Base-by-base conservation (phyloP, 139 green algal species). In the Micractinium conductrix region DNA sequence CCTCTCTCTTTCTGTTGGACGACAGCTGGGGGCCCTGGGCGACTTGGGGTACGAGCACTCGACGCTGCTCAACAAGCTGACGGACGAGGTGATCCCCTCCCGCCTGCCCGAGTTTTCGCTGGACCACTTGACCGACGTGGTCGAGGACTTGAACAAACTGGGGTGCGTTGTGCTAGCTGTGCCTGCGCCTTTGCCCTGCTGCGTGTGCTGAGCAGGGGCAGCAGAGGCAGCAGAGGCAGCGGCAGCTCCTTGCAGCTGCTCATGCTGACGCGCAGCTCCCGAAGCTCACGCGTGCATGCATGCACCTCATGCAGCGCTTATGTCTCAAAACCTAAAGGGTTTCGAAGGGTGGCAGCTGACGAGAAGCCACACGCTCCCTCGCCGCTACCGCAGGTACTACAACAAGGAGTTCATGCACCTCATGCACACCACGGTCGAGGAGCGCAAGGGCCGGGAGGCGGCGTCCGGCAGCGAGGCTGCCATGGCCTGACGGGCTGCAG, bases 61-160 rank as follows among this genome's bases (percentile, higher is more conserved):
- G 35, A 3, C 30, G 14, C 63, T 89, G 71, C 80, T 89, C 58
- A 76, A 87, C 55, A 28, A n/a, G 55, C 42, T 87, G 28, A 85
- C 73, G 0, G 86, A 85, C 9, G n/a, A 42, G 35, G 76, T 82
- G 76, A 45, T 89, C 14, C 86, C 86, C 73, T 10, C 73, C 55
- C 58, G 81, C 37, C 22, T 87, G 42, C 17, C 42, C 35, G 81
- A 89, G 44, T 89, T 87, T 35, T 37, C 33, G 4, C 33, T 73
- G 72, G 62, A 80, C n/a, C 71, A 83, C 53, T 62, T 89, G 74
- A 50, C 70, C 1, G 80, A 89, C 60, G 55, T 89, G 63, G 70
- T 89, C 33, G 55, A 84, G 30, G 75, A 62, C 30, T 37, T 87
- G 21, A 89, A 89, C 74, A 85, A 87, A 63, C 73, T 89, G 65